Conservation (phyloP, 306 rosid genomes). For the Canavalia gladiata region DNA sequence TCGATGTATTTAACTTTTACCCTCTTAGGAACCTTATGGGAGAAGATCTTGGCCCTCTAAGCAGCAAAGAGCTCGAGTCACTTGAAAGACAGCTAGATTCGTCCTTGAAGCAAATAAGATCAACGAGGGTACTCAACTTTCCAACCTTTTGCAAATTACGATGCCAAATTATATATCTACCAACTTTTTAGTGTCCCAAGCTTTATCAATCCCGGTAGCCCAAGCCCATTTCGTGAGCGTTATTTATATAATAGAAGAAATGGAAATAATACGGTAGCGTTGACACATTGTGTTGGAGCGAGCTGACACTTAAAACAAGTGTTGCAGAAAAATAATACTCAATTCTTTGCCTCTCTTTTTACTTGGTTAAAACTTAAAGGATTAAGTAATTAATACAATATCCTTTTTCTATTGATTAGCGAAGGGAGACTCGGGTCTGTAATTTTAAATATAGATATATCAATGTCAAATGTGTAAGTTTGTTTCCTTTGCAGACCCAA, state of each 20-base stretch:
- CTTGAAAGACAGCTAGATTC: slow-evolving; percentile 97
- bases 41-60: slow-evolving; percentile 93
- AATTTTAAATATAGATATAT: background rate
- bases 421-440: background rate
- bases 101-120: slow-evolving; percentile 92
- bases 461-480: background rate
- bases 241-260: background rate
- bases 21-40: slow-evolving; percentile 86
- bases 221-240: background rate
- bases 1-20: slow-evolving; percentile 3
- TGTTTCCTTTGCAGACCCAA: slow-evolving; percentile 72
- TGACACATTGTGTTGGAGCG: background rate
- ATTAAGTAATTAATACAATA: background rate
- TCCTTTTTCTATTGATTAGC: background rate
- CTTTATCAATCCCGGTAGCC: background rate
- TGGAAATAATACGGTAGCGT: background rate
- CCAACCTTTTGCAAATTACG: background rate
- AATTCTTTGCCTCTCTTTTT: background rate
- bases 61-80: slow-evolving; percentile 90
- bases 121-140: slow-evolving; percentile 74
- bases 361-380: background rate
- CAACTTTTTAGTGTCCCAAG: background rate
- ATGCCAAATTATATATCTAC: background rate
- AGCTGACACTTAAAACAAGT: background rate
- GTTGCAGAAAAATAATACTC: background rate